These are phyloP conservation scores for Sugiyamaella smithiae DNA, from an alignment of 805 yeast genomes.

Conservation along the genomic window DNA sequence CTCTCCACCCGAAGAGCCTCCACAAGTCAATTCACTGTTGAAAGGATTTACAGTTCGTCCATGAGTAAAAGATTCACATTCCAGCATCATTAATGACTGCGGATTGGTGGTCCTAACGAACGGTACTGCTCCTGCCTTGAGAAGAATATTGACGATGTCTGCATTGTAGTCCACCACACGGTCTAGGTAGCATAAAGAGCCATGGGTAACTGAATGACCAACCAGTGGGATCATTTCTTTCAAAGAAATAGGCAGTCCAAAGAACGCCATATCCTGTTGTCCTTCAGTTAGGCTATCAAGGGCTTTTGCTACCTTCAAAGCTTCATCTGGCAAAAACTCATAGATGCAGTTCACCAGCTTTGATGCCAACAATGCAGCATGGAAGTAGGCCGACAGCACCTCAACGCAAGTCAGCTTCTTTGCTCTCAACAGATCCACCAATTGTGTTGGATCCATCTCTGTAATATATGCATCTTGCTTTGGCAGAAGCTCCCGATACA, in stretches of 20 bases:
- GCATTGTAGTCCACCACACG: slow-evolving; percentile 2
- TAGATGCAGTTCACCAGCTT: slow-evolving; percentile 2
- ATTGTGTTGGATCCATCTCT: background rate
- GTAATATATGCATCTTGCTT: background rate
- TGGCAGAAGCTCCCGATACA: background rate
- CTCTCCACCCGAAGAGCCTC: slow-evolving; percentile 59
- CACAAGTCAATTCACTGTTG: slow-evolving; percentile 44
- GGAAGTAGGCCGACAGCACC: background rate
- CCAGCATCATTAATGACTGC: slow-evolving; percentile 56
- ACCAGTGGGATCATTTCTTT: slow-evolving; percentile 5
- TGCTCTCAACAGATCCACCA: background rate
- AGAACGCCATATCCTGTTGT: background rate
- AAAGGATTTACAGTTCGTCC: slow-evolving; percentile 49
- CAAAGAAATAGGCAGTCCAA: background rate
- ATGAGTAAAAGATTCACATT: slow-evolving; percentile 43
- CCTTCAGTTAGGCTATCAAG: background rate
- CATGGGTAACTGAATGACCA: slow-evolving; percentile 7
- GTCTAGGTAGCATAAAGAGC: slow-evolving; percentile 1
- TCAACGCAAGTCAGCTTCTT: background rate
- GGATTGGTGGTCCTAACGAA: slow-evolving; percentile 60
- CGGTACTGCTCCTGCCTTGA: slow-evolving; percentile 56
- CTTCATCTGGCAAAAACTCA: slow-evolving; percentile 1
- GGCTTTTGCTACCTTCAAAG: background rate
- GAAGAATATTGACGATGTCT: slow-evolving; percentile 44
- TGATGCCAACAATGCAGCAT: background rate